Conservation (phyloP, 2,329 filamentous ascomycete genomes). For the Drechslera avenae region DNA sequence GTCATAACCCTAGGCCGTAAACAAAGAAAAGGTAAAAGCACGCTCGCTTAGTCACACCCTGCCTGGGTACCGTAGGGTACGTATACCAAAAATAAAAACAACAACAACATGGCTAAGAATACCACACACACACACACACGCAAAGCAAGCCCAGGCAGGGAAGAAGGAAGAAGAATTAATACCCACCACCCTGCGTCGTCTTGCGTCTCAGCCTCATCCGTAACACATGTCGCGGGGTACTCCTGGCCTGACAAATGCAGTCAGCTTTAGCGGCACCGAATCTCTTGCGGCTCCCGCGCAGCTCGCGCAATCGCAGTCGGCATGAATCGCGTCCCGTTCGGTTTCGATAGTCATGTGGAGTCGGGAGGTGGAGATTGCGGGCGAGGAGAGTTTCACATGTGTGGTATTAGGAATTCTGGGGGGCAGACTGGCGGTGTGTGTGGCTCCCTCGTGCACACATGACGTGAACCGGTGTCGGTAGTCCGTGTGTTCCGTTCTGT, state of each 20-base stretch:
- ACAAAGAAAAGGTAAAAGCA: neutral
- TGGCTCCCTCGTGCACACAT: neutral
- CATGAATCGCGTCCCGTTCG: conserved; percentile 7
- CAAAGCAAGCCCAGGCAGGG: too few relatives aligned
- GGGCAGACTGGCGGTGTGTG: conserved; percentile 14
- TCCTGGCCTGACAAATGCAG: conserved; percentile 17
- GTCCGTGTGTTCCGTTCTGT: neutral
- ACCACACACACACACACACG: neutral
- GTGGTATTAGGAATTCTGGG: conserved; percentile 2
- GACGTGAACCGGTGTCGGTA: too few relatives aligned
- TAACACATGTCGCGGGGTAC: conserved; percentile 18
- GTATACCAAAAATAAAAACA: neutral
- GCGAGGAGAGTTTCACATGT: conserved; percentile 7
- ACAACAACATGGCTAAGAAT: neutral
- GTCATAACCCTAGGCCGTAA: conserved; percentile 11
- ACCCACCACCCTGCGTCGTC: conserved; percentile 14
- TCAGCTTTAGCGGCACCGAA: neutral
- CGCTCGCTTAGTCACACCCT: conserved; percentile 9
- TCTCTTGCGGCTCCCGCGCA: conserved; percentile 8
- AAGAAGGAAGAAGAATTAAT: too few relatives aligned
- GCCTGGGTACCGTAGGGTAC: neutral
- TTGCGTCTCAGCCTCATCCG: conserved; percentile 5
- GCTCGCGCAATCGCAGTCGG: conserved; percentile 3
- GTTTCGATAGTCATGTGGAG: conserved; percentile 11
- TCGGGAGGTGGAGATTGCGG: conserved; percentile 3